phyloP scores from a whole-genome alignment of 2,329 filamentous ascomycete species.

The Diplodia corticola region DNA sequence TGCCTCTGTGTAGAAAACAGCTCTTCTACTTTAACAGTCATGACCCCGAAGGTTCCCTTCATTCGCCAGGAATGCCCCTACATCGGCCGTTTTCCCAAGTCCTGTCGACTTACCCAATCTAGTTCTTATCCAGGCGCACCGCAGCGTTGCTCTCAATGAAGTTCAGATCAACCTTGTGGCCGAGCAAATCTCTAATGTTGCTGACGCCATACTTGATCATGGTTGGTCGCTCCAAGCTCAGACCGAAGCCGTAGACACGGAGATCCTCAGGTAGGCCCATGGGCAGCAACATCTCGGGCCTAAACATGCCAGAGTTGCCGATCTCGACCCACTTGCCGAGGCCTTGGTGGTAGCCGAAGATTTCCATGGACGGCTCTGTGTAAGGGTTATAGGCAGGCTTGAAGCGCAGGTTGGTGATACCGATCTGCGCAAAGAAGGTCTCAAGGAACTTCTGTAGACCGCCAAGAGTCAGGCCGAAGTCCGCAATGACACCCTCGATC shows the following conservation, averaged over 20 bases:
- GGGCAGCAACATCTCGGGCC: constrained; percentile 92
- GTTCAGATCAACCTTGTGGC: constrained; percentile 91
- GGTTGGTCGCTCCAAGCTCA: constrained; percentile 89
- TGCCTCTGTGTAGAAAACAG: background rate
- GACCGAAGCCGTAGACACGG: constrained; percentile 90
- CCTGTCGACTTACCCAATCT: constrained; percentile 1
- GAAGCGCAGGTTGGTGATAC: constrained; percentile 82
- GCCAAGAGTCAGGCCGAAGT: constrained; percentile 89
- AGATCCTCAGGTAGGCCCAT: constrained; percentile 93
- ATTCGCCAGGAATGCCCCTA: background rate
- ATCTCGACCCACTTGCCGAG: constrained; percentile 93
- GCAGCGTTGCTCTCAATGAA: constrained; percentile 93
- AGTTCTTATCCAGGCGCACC: constrained; percentile 84
- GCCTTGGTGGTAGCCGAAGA: constrained; percentile 92
- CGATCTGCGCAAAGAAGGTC: constrained; percentile 95
- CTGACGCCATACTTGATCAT: constrained; percentile 86
- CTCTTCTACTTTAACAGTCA: background rate
- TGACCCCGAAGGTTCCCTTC: background rate
- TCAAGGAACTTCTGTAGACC: constrained; percentile 94
- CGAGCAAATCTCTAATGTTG: constrained; percentile 89
- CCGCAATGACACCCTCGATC: constrained; percentile 96
- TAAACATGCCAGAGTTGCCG: constrained; percentile 98
- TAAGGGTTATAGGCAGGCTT: constrained; percentile 92
- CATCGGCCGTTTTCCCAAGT: too few relatives aligned
- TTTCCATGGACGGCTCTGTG: constrained; percentile 90